These are phyloP conservation scores for Hyaloscypha hepaticicola DNA, from an alignment of 495 filamentous ascomycete genomes.

Conservation along the genomic window DNA sequence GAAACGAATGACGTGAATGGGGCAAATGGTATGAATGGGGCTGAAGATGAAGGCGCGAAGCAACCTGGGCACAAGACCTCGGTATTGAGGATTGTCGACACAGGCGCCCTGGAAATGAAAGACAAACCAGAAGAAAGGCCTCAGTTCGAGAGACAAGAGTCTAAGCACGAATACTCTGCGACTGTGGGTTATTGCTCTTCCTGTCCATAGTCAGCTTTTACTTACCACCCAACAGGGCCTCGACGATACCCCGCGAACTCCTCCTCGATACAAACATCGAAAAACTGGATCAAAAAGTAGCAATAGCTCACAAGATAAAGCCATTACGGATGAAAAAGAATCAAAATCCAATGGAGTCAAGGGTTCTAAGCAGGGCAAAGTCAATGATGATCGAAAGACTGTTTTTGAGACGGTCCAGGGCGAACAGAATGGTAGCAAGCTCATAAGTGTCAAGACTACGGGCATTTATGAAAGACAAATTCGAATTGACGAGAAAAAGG, in stretches of 20 bases:
- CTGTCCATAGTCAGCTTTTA: neutral
- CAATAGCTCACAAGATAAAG: conserved; percentile 23
- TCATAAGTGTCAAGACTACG: conserved; percentile 23
- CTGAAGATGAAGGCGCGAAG: conserved; percentile 3
- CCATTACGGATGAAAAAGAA: conserved; percentile 8
- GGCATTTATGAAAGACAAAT: conserved; percentile 15
- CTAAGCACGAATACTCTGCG: conserved; percentile 23
- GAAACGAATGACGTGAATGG: conserved; percentile 3
- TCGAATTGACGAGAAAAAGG: conserved; percentile 10
- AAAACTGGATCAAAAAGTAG: conserved; percentile 24
- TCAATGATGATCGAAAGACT: conserved; percentile 5
- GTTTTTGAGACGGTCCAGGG: conserved; percentile 18
- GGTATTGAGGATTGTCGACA: conserved; percentile 27
- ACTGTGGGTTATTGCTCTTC: conserved; percentile 9
- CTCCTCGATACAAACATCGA: conserved; percentile 27
- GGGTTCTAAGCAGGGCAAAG: neutral
- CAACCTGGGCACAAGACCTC: conserved; percentile 14
- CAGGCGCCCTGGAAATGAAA: conserved; percentile 8
- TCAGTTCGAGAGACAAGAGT: conserved; percentile 20
- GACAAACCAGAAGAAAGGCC: conserved; percentile 6
- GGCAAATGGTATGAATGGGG: conserved; percentile 2
- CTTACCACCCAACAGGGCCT: conserved; percentile 23
- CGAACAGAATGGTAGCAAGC: conserved; percentile 18
- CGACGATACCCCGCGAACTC: conserved; percentile 27
- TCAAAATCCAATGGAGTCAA: conserved; percentile 10